phyloP scores from a whole-genome alignment of 805 yeast species.

The Isabelozyma heimii region DNA sequence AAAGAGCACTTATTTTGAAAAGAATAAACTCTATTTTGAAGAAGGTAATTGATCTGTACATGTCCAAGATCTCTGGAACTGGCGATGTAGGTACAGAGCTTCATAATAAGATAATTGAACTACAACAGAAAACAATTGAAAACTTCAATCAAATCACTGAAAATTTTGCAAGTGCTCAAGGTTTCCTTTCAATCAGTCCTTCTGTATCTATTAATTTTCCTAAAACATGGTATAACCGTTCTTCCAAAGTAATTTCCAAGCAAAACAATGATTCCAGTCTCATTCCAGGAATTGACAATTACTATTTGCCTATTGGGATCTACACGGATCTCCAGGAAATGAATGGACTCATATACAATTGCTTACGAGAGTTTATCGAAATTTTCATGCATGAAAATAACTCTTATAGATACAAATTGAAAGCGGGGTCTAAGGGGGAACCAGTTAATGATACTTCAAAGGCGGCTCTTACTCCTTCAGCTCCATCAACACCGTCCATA shows the following conservation, averaged over 20 bases:
- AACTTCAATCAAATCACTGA: conserved; percentile 20
- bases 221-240: conserved; percentile 24
- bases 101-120: conserved; percentile 20
- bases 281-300: conserved; percentile 21
- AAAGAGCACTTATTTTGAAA: conserved; percentile 27
- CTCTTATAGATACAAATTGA: conserved; percentile 11
- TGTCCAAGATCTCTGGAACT: conserved; percentile 6
- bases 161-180: conserved; percentile 24
- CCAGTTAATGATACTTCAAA: background rate
- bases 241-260: conserved; percentile 8
- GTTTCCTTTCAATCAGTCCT: conserved; percentile 21
- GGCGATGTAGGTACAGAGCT: conserved; percentile 8
- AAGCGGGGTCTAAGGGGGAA: conserved; percentile 10
- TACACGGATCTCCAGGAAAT: conserved; percentile 33
- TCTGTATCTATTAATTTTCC: conserved; percentile 29
- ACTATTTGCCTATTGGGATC: conserved; percentile 36
- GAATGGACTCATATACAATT: conserved; percentile 25
- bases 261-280: conserved; percentile 10
- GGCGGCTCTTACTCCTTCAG: background rate
- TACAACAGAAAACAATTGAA: conserved; percentile 23
- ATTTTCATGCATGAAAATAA: background rate
- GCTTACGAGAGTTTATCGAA: conserved; percentile 31
- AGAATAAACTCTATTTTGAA: conserved; percentile 25
- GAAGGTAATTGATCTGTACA: conserved; percentile 20
- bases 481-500: background rate